A percentile compares a stretch with the other conserved stretches of the same genome.
Conservation (phyloP, 169 alveolate species). For the Plasmodium inui region DNA sequence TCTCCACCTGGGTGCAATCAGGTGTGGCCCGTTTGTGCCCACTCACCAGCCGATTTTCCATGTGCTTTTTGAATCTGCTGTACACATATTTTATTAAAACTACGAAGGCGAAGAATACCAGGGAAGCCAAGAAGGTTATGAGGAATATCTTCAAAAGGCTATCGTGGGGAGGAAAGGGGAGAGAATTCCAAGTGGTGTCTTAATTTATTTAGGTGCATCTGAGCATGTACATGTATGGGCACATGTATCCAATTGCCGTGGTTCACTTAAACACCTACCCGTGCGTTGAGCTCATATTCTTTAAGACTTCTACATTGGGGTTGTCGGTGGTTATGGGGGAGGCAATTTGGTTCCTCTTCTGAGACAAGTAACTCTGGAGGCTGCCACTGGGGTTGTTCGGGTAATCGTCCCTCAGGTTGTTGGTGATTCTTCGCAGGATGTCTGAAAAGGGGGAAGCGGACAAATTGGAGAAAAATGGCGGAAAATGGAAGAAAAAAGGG, state of each 20-base stretch:
- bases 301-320: background rate
- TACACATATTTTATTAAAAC: slow-evolving; percentile 27
- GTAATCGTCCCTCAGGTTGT: background rate
- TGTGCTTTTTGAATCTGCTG: background rate
- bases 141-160: slow-evolving; percentile 25
- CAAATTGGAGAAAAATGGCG: background rate
- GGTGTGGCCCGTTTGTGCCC: background rate
- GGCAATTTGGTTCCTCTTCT: background rate
- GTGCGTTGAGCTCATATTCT: background rate
- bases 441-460: background rate
- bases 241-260: background rate
- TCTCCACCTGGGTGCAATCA: background rate
- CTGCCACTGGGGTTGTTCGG: background rate
- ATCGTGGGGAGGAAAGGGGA: background rate
- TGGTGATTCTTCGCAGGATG: background rate
- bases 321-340: background rate
- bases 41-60: slow-evolving; percentile 36
- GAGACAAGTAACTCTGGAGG: background rate
- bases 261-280: slow-evolving; percentile 5
- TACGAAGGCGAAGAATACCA: slow-evolving; percentile 8
- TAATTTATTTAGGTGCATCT: background rate
- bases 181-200: background rate
- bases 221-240: background rate
- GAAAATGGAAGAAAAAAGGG: background rate
- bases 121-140: slow-evolving; percentile 4